phyloP scores from a whole-genome alignment of 148 eudicot genomes.

The Rhododendron vialii region DNA sequence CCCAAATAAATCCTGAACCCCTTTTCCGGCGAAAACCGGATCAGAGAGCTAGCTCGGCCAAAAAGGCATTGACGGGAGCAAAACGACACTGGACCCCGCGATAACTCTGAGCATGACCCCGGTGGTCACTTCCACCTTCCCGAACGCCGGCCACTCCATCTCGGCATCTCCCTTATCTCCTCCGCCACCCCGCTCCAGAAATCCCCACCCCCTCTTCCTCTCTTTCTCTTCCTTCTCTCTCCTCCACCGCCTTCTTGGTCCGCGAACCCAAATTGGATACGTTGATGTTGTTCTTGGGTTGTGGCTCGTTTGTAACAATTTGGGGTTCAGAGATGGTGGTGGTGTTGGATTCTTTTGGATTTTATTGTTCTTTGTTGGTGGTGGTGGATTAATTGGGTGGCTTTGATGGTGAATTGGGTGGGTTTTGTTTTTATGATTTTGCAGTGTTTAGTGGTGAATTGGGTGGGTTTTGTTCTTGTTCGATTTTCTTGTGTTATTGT shows the following conservation, averaged over 20 bases:
- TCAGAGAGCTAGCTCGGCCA: constrained; percentile 94
- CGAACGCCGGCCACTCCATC: constrained; percentile 74
- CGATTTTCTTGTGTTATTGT: too few relatives aligned
- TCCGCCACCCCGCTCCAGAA: constrained; percentile 59
- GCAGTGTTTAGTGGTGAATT: background rate
- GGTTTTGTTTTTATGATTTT: constrained; percentile 2
- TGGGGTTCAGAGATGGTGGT: background rate
- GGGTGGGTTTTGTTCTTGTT: too few relatives aligned
- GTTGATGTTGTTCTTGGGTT: background rate
- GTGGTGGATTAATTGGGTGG: background rate
- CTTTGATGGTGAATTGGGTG: background rate
- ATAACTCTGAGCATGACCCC: constrained; percentile 80
- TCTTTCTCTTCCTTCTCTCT: constrained; percentile 27
- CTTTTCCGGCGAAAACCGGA: constrained; percentile 72
- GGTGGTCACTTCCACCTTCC: constrained; percentile 66
- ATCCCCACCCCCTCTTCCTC: background rate
- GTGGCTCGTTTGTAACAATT: too few relatives aligned
- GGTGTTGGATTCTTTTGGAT: background rate
- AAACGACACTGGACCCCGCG: constrained; percentile 80
- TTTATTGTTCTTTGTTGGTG: background rate
- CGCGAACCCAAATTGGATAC: constrained; percentile 54
- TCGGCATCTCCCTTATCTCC: constrained; percentile 57
- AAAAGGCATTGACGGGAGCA: constrained; percentile 80
- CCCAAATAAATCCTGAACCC: constrained; percentile 84
- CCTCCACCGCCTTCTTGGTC: constrained; percentile 61